Percentiles rank a stretch among this genome's conserved stretches.
Conservation (phyloP, 768 basidiomycete genomes). For the Daedaleopsis nitida region DNA sequence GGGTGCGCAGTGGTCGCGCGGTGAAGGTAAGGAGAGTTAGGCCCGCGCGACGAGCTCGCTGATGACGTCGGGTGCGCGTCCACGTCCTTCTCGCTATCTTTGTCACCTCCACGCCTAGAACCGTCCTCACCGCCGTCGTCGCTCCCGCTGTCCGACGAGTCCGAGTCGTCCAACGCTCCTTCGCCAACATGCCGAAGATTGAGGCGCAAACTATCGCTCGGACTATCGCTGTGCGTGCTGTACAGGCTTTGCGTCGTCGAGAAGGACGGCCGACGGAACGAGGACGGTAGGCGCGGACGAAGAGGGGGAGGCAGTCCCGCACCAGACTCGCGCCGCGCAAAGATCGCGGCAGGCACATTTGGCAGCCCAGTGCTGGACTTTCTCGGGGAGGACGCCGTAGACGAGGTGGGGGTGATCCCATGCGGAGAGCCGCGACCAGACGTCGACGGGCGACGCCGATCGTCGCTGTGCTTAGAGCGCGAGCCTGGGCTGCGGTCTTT, state of each 20-base stretch:
- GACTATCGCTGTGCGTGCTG: conserved; percentile 36
- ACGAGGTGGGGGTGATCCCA: conserved; percentile 26
- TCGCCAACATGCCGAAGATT: conserved; percentile 72
- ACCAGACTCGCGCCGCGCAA: conserved; percentile 25
- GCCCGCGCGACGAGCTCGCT: conserved; percentile 21
- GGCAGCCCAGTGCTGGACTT: conserved; percentile 21
- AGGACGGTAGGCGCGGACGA: conserved; percentile 27
- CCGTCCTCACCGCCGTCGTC: conserved; percentile 5
- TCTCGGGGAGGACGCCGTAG: conserved; percentile 28
- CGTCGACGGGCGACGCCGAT: conserved; percentile 8
- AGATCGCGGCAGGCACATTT: conserved; percentile 19
- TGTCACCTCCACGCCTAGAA: not conserved
- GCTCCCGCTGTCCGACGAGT: conserved; percentile 49
- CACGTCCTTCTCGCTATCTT: not conserved
- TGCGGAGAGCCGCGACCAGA: conserved; percentile 25
- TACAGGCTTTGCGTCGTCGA: conserved; percentile 32
- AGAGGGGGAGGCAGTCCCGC: conserved; percentile 8
- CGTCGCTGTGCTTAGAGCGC: conserved; percentile 17
- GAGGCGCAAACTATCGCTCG: conserved; percentile 31
- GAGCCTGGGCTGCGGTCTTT: conserved; percentile 23
- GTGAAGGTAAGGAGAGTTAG: conserved; percentile 39
- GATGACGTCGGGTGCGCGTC: not conserved
- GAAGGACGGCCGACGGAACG: conserved; percentile 49
- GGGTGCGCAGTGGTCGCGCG: conserved; percentile 45
- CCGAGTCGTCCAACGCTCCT: conserved; percentile 77